Evolutionary conservation across 164 flowering plant genomes (phyloP).

Genomic region (Vitis riparia): DNA sequence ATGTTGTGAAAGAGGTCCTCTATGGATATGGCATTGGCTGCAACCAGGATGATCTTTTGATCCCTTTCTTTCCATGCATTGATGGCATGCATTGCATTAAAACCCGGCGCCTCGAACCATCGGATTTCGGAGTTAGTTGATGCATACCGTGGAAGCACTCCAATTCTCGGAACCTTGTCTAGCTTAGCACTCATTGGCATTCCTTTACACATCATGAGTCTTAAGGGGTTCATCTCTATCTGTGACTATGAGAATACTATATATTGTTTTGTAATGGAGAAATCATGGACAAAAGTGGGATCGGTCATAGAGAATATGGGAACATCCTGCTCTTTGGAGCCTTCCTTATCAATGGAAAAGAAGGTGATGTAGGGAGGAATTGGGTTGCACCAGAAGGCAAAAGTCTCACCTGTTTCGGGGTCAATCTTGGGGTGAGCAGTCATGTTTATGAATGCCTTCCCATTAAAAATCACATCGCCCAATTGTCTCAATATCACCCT

Average conservation of each 20-base stretch:
- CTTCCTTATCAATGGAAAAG: conserved; percentile 11
- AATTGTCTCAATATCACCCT: conserved; percentile 9
- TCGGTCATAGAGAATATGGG: conserved; percentile 4
- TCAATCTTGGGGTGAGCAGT: conserved; percentile 26
- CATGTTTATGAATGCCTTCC: conserved; percentile 6
- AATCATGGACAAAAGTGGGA: conserved; percentile 10
- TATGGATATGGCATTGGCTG: neutral
- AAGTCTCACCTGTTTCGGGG: conserved; percentile 13
- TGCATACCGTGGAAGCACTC: neutral
- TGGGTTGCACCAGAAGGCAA: conserved; percentile 13
- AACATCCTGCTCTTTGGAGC: conserved; percentile 10
- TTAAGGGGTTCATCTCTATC: neutral
- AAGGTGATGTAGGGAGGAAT: conserved; percentile 9
- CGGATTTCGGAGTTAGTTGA: neutral
- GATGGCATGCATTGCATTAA: conserved; percentile 4
- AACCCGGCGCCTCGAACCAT: conserved; percentile 1
- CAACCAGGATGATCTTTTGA: neutral
- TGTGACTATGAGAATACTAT: conserved; percentile 5
- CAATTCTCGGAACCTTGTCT: neutral
- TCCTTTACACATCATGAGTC: neutral
- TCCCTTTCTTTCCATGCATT: conserved; percentile 12
- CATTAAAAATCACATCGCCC: conserved; percentile 1
- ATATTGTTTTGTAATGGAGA: conserved; percentile 3
- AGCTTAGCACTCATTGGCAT: neutral
- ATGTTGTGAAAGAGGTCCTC: neutral